A percentile compares a stretch with the other conserved stretches of the same genome.
Conservation (phyloP, 2,329 filamentous ascomycete genomes). For the Colletotrichum lentis region DNA sequence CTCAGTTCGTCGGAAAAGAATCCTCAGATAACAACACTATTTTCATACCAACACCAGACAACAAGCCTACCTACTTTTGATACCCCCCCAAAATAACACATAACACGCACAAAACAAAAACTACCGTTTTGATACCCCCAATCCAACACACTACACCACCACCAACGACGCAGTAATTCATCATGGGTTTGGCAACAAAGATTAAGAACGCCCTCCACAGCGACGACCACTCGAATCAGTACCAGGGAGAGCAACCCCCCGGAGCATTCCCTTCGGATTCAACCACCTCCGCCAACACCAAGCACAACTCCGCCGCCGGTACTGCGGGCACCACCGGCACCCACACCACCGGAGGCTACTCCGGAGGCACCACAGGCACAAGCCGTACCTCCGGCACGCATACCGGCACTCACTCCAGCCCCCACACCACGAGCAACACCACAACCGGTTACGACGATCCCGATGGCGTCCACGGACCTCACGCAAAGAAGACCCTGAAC, state of each 20-base stretch:
- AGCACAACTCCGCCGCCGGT: slow-evolving; percentile 14
- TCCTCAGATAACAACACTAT: background rate
- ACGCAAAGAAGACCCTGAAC: slow-evolving; percentile 52
- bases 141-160: background rate
- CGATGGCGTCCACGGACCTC: slow-evolving; percentile 45
- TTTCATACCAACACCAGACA: background rate
- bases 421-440: slow-evolving; percentile 11
- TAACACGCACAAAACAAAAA: no score
- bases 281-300: slow-evolving; percentile 15
- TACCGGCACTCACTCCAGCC: slow-evolving; percentile 8
- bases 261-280: slow-evolving; percentile 34
- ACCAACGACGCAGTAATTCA: slow-evolving; percentile 22
- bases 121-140: background rate
- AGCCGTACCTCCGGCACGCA: slow-evolving; percentile 3
- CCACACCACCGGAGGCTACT: slow-evolving; percentile 10
- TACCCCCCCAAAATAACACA: background rate
- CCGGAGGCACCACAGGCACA: slow-evolving; percentile 20
- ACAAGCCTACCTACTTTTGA: slow-evolving; percentile 4
- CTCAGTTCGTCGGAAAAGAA: background rate
- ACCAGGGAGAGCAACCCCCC: slow-evolving; percentile 24
- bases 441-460: slow-evolving; percentile 31
- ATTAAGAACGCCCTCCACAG: slow-evolving; percentile 38
- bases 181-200: slow-evolving; percentile 38
- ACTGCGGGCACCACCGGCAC: slow-evolving; percentile 1
- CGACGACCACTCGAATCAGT: slow-evolving; percentile 24